Evolutionary conservation across 2,329 filamentous ascomycete genomes (phyloP).

Genomic region (Monascus ruber): DNA sequence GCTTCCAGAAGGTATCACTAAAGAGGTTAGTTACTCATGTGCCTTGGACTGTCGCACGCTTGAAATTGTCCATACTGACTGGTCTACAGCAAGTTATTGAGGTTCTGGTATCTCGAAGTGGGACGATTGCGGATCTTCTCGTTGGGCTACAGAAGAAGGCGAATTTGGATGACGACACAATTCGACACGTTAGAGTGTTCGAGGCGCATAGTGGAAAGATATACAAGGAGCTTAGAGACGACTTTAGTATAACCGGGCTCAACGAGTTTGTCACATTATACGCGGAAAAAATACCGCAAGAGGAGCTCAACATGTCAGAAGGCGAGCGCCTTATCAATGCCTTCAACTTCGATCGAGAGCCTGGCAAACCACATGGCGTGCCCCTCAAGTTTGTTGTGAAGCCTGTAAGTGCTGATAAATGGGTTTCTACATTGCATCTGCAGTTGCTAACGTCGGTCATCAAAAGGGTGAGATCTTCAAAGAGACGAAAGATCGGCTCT

Average conservation of each 20-base stretch:
- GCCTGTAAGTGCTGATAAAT: slow-evolving; percentile 44
- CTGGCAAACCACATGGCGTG: slow-evolving; percentile 70
- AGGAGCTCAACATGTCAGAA: slow-evolving; percentile 51
- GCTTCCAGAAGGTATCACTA: slow-evolving; percentile 80
- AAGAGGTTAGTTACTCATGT: slow-evolving; percentile 53
- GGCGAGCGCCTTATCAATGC: slow-evolving; percentile 60
- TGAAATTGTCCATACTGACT: slow-evolving; percentile 7
- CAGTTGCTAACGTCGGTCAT: slow-evolving; percentile 4
- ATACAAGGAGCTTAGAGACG: slow-evolving; percentile 61
- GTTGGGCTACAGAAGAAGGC: slow-evolving; percentile 68
- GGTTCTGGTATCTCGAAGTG: slow-evolving; percentile 77
- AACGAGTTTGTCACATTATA: slow-evolving; percentile 77
- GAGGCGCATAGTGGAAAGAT: slow-evolving; percentile 76
- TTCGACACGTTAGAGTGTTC: slow-evolving; percentile 64
- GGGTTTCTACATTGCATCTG: neutral
- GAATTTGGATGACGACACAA: slow-evolving; percentile 63
- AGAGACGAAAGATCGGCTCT: slow-evolving; percentile 88
- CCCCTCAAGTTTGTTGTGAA: slow-evolving; percentile 85
- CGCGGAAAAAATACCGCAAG: slow-evolving; percentile 68
- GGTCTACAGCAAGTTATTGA: slow-evolving; percentile 58
- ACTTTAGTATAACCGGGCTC: slow-evolving; percentile 65
- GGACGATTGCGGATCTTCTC: slow-evolving; percentile 67
- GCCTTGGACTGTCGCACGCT: neutral
- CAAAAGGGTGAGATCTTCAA: slow-evolving; percentile 68
- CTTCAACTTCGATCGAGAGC: slow-evolving; percentile 89